Evolutionary conservation across 805 yeast species (phyloP).

Genomic region (Kodamaea nitidulidarum): DNA sequence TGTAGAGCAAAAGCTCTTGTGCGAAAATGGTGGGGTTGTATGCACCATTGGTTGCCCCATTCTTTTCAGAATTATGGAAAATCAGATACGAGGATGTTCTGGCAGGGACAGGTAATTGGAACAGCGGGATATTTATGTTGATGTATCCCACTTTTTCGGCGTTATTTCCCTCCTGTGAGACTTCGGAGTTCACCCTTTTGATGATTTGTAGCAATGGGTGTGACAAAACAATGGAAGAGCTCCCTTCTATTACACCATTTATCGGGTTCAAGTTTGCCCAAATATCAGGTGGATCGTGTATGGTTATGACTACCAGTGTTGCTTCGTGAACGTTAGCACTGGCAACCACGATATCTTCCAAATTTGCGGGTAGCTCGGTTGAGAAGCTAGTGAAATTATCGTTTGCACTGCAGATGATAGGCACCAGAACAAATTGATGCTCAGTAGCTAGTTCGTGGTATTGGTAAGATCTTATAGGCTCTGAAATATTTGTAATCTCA

Average conservation of each 20-base stretch:
- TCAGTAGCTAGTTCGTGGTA: conserved; percentile 50
- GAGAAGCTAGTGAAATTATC: conserved; percentile 25
- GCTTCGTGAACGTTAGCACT: conserved; percentile 63
- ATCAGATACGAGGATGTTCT: conserved; percentile 10
- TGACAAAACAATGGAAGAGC: conserved; percentile 71
- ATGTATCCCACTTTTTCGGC: conserved; percentile 59
- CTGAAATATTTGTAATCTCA: conserved; percentile 53
- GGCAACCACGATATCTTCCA: conserved; percentile 65
- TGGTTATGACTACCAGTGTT: conserved; percentile 61
- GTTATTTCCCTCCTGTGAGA: conserved; percentile 11
- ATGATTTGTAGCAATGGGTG: conserved; percentile 61
- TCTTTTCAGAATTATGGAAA: conserved; percentile 25
- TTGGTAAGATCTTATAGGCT: conserved; percentile 74
- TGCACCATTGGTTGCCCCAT: conserved; percentile 26
- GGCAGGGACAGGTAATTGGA: conserved; percentile 29
- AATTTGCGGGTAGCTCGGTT: conserved; percentile 44
- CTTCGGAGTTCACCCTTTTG: conserved; percentile 46
- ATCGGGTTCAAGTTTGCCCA: conserved; percentile 85
- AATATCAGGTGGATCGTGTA: conserved; percentile 89
- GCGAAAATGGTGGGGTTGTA: conserved; percentile 64
- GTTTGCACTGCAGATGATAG: conserved; percentile 44
- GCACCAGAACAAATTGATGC: conserved; percentile 62
- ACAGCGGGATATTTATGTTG: conserved; percentile 76
- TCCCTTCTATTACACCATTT: conserved; percentile 72
- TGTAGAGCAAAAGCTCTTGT: conserved; percentile 70